Base-by-base conservation (phyloP, 805 yeast species). In the Kuraishia piskuri region DNA sequence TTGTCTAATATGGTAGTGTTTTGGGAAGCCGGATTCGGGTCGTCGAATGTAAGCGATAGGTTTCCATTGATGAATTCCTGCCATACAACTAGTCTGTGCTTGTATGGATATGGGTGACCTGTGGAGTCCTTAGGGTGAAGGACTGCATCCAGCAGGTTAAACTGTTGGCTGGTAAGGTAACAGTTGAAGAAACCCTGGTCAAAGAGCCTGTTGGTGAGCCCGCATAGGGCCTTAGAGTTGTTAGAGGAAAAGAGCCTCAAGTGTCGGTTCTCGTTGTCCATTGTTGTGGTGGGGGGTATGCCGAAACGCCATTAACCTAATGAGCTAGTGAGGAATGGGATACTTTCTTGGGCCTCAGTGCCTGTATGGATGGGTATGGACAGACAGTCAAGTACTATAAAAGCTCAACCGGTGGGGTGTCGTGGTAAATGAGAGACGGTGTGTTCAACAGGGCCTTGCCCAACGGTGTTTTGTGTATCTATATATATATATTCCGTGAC, bases 81-180 rank as follows among this genome's bases (percentile, higher is more conserved):
- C 80, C 86, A 81, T 1, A 78, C 25, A 50, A 8, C 51, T 22
- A 56, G 26, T n/a, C 40, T 31, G 17, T 31, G 40, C 4, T n/a
- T 31, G 14, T 31, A 14, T 12, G n/a, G 4, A 12, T 10, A 31
- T 5, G 40, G 40, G 3, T 5, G 9, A 14, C 40, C 40, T 12
- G 8, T 4, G 40, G 40, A 12, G 53, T 61, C 64, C 25, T 66
- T 60, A 25, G 69, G 60, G n/a, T 70, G 66, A 19, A 83, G 64
- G 2, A 83, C 66, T 51, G 70, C 63, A 46, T 74, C 74, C 46
- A 83, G 64, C 1, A 83, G 74, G 52, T 76, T 71, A 57, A 75
- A 71, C 61, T 83, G 88, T 54, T 77, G 80, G n/a, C 78, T 72
- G 10, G 82, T 78, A 55, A 83, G 66, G 59, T 74, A 78, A 49